Evolutionary conservation across 805 yeast genomes (phyloP), one percentile per base, ranked within the genome.

Genomic region (Candida nanaspora): DNA sequence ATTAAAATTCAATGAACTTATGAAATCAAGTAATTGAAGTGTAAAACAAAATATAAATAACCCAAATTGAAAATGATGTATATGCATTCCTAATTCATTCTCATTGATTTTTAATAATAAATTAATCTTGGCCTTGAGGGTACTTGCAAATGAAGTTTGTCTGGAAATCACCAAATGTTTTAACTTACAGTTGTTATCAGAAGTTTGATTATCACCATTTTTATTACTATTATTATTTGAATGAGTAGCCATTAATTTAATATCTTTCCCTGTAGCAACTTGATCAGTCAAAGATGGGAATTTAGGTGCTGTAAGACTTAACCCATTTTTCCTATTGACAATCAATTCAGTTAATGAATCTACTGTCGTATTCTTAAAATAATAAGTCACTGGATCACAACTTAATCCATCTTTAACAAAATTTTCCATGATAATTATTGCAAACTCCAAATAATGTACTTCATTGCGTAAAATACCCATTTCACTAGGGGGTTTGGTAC

Each of bases 21-120:
- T 15, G 7, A 41, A 19, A 4, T 38, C 16, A 11, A 43, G 19
- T 9, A 41, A n/a, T 37, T 43, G 41, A 33, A 43, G 22, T 7
- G 44, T 38, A 22, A 41, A 26, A 15, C 30, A n/a, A 33, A 43
- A 43, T 20, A 43, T 32, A 25, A 38, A 41, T 16, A 29, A 6
- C 6, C 33, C 25, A 18, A 26, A 16, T 25, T 22, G 28, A 11
- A 37, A 32, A 10, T 35, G 19, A 4, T 37, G 41, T 15, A 19
- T 15, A 8, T 22, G 6, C 27, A 41, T 21, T 3, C 33, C 37
- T 18, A 34, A 29, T 15, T 32, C 26, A 7, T 11, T 6, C 2
- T 35, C 16, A n/a, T 21, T 32, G 4, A 41, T 14, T 27, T 21
- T 16, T 4, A 5, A 18, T 31, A 31, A 31, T 9, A 16, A 19